Evolutionary conservation across 2,329 filamentous ascomycete genomes (phyloP).

Genomic region (Amphichorda felina): DNA sequence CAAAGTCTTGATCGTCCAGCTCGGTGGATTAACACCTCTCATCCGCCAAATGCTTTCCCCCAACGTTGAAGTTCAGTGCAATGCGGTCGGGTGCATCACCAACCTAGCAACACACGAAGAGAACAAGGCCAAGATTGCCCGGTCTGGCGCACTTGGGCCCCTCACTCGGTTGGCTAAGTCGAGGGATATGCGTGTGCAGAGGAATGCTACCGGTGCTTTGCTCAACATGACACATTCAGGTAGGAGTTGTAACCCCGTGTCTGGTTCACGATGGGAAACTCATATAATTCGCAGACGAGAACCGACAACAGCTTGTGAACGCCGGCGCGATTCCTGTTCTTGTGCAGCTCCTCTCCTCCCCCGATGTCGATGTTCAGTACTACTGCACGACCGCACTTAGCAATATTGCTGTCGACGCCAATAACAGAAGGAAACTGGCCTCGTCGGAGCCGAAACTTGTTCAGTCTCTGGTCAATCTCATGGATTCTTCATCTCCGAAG

Average conservation of each 20-base stretch:
- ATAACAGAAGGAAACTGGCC: slow-evolving; percentile 82
- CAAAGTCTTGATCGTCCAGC: slow-evolving; percentile 89
- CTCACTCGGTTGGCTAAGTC: slow-evolving; percentile 90
- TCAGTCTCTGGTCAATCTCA: slow-evolving; percentile 85
- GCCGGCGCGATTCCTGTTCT: slow-evolving; percentile 96
- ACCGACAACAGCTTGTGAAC: slow-evolving; percentile 92
- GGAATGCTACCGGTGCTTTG: slow-evolving; percentile 90
- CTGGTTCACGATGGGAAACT: slow-evolving; percentile 8
- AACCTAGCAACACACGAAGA: slow-evolving; percentile 97
- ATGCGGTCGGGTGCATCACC: slow-evolving; percentile 96
- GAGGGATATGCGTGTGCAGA: slow-evolving; percentile 95
- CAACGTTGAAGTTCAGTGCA: slow-evolving; percentile 98
- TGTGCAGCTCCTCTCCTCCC: slow-evolving; percentile 83
- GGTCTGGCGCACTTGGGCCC: slow-evolving; percentile 83
- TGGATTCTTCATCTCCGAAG: slow-evolving; percentile 95
- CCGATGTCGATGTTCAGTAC: slow-evolving; percentile 96
- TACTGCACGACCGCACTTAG: slow-evolving; percentile 98
- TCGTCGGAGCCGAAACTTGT: slow-evolving; percentile 86
- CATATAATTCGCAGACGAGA: slow-evolving; percentile 59
- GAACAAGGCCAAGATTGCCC: slow-evolving; percentile 97
- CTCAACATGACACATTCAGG: slow-evolving; percentile 99
- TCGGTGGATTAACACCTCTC: slow-evolving; percentile 80
- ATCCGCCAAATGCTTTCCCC: slow-evolving; percentile 97
- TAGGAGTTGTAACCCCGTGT: slow-evolving; percentile 32
- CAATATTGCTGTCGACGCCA: slow-evolving; percentile 92